Conservation (phyloP, 805 yeast genomes). For the Candida anglica region DNA sequence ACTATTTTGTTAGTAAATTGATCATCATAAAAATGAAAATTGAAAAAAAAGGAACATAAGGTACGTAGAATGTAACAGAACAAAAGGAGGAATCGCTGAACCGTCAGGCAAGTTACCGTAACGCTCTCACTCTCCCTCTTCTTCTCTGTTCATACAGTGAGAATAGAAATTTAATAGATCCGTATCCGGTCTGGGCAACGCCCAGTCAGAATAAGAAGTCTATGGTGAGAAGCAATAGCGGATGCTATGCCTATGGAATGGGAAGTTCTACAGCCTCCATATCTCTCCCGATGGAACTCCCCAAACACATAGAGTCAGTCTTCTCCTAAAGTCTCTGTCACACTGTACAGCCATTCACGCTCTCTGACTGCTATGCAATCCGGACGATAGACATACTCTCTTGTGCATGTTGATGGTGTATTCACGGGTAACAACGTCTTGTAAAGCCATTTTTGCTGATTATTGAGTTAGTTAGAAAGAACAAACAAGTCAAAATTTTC, state of each 20-base stretch:
- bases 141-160: too few relatives aligned
- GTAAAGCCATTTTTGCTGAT: constrained; percentile 67
- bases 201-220: too few relatives aligned
- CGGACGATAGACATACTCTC: constrained; percentile 70
- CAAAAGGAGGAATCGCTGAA: too few relatives aligned
- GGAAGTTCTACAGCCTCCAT: constrained; percentile 6
- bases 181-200: too few relatives aligned
- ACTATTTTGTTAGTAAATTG: constrained; percentile 55
- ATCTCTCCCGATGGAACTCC: constrained; percentile 6
- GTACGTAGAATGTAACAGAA: not conserved
- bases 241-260: constrained; percentile 5
- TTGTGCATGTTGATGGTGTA: constrained; percentile 99
- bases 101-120: too few relatives aligned
- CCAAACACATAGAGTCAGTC: constrained; percentile 1
- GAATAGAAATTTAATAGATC: too few relatives aligned
- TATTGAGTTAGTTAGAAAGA: constrained; percentile 8
- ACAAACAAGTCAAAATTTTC: constrained; percentile 5
- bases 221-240: constrained; percentile 6
- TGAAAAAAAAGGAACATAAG: constrained; percentile 1
- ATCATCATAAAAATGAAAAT: constrained; percentile 1
- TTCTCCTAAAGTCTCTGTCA: not conserved
- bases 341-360: too few relatives aligned
- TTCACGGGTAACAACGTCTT: constrained; percentile 99
- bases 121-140: too few relatives aligned
- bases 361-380: too few relatives aligned